Base-by-base conservation (phyloP, 1,284 basidiomycete species). In the Quambalaria eucalypti region DNA sequence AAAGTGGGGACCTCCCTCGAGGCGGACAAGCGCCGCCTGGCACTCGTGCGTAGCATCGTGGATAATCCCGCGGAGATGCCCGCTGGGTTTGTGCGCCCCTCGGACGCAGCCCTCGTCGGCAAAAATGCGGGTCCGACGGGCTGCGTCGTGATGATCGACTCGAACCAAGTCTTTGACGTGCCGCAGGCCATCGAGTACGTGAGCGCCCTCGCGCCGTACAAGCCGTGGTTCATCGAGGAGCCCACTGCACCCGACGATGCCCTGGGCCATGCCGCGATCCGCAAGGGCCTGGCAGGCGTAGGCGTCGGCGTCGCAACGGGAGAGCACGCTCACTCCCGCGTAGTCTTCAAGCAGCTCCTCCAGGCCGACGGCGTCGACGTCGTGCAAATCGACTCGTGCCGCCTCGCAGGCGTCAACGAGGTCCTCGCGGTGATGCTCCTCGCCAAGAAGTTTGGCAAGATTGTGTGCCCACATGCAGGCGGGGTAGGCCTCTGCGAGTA, bases 111-210 rank as follows among this genome's bases (percentile, higher is more conserved):
- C 33, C 33, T 67, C 8, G 58, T 48, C 0, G 65, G 86, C 12
- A 97, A 96, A 82, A 95, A 96, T 66, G 90, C 91, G 5, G 90
- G 91, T 9, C 9, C 8, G 31, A 90, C 90, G 0, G 91, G 92
- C 12, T 84, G 86, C 49, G 91, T 95, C 25, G 80, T 95, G 59
- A 96, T 96, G 91, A 88, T 96, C 62, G 91, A 96, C 76, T 87
- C 91, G 49, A 96, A 96, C 78, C 91, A 92, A 77, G 88, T 96
- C 21, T 96, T 90, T 90, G 90, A 95, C 68, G 92, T 96, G 19
- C 81, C 85, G 40, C 83, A 92, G 77, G 91, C 91, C 2, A 87
- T 95, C 69, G 87, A 92, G 52, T 95, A 92, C 77, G 88, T 93
- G 65, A 84, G 84, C 71, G 81, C 84, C 61, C 81, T 96, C 33